phyloP scores from a whole-genome alignment of 768 basidiomycete genomes.

The Scleroderma citrinum region DNA sequence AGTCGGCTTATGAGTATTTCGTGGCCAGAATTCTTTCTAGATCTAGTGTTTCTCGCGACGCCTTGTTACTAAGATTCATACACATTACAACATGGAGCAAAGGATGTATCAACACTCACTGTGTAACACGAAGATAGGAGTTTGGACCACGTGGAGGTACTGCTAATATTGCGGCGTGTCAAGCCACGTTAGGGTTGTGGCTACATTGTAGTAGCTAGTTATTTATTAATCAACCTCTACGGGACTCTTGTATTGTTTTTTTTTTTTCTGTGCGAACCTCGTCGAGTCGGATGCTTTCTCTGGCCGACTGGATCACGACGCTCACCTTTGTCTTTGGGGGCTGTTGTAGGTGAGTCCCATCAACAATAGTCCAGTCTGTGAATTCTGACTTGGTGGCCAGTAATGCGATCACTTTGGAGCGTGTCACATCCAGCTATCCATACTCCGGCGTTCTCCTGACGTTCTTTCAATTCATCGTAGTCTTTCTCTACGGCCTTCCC shows the following conservation, averaged over 20 bases:
- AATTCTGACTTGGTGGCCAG: conserved; percentile 30
- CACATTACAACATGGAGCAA: no score
- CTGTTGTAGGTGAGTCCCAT: conserved; percentile 62
- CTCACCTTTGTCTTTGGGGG: conserved; percentile 81
- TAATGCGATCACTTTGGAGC: conserved; percentile 75
- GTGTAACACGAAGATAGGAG: no score
- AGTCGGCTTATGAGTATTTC: no score
- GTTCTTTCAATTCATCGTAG: conserved; percentile 76
- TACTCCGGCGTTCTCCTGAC: conserved; percentile 80
- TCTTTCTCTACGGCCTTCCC: conserved; percentile 70
- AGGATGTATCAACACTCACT: no score
- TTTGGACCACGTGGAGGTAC: no score
- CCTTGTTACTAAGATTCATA: no score
- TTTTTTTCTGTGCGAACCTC: background rate
- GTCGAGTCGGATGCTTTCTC: conserved; percentile 11
- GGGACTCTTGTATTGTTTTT: background rate
- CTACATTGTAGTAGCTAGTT: no score
- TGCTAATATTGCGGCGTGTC: no score
- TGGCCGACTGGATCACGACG: conserved; percentile 51
- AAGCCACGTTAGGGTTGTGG: no score
- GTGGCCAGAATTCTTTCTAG: no score
- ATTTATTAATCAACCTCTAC: no score
- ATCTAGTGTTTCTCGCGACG: no score
- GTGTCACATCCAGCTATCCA: conserved; percentile 62
- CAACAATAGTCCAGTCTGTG: background rate